These are phyloP conservation scores for Vishniacozyma victoriae DNA, from an alignment of 768 basidiomycete species.

Conservation along the genomic window DNA sequence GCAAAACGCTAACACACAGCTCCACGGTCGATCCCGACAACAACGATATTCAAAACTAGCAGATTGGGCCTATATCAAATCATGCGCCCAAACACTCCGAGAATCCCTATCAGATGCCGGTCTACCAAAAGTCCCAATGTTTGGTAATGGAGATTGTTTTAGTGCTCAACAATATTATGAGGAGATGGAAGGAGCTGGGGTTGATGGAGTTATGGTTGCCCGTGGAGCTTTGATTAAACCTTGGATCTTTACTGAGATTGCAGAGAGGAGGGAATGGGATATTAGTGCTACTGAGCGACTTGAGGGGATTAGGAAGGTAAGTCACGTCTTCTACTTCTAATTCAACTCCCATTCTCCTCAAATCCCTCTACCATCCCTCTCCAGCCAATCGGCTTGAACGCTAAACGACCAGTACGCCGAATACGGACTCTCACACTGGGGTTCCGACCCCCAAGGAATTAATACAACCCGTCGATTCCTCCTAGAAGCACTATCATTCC, in stretches of 20 bases:
- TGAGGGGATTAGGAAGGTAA: constrained; percentile 68
- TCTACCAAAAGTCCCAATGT: constrained; percentile 78
- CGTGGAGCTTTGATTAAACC: constrained; percentile 88
- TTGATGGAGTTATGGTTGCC: constrained; percentile 93
- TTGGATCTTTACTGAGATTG: constrained; percentile 84
- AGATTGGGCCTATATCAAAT: constrained; percentile 89
- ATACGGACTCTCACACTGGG: constrained; percentile 68
- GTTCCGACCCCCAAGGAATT: constrained; percentile 57
- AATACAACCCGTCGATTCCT: constrained; percentile 88
- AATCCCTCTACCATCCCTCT: not conserved
- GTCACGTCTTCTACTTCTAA: too few species aligned
- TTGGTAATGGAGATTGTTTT: constrained; percentile 93
- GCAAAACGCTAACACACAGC: constrained; percentile 55
- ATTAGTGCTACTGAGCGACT: constrained; percentile 78
- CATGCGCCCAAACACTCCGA: constrained; percentile 76
- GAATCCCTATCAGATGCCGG: constrained; percentile 39
- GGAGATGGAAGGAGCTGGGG: constrained; percentile 60
- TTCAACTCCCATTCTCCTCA: not conserved
- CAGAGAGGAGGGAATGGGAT: constrained; percentile 88
- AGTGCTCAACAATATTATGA: constrained; percentile 55
- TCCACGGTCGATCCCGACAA: constrained; percentile 93
- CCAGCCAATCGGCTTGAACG: too few species aligned
- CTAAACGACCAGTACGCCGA: constrained; percentile 83
- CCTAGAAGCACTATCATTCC: constrained; percentile 91
- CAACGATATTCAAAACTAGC: constrained; percentile 88